Base-by-base conservation (phyloP, 495 filamentous ascomycete genomes). In the Bathelium albidoporum region DNA sequence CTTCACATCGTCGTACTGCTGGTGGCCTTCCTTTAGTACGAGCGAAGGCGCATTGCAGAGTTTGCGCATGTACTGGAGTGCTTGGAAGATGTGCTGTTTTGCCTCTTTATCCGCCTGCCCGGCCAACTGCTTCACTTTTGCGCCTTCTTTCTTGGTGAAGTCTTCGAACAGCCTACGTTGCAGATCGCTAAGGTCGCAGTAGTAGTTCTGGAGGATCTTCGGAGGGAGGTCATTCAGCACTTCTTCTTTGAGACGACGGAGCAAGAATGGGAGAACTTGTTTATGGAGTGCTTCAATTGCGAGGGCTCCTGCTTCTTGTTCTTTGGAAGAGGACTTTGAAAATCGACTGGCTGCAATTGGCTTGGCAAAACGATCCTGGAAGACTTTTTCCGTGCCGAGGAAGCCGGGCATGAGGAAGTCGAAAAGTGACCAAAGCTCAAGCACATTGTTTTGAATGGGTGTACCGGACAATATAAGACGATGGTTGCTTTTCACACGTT, bases 331-430 rank as follows among this genome's bases (percentile, higher is more conserved):
- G 18, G 91, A 94, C 74, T 97, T 97, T 76, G 89, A 89, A 74
- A 91, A 95, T 29, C 94, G 89, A 72, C 88, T 93, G 31, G 91
- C 91, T 0, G 93, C 91, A 66, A 98, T 98, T 22, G 94, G 94
- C 74, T 97, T 97, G 16, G 94, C 93, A 67, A 98, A 98, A 26
- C 94, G 85, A 71, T 98, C 95, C 49, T 95, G 78, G 81, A 98
- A 98, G 29, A 98, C 93, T 75, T 96, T 97, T 70, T 98, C 94
- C 0, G 94, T 90, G n/a, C 94, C 94, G 9, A 98, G 78, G 81
- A 98, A 98, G 7, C 94, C 95, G 3, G 94, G 94, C 94, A 98
- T 98, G 64, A 98, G 77, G 78, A 98, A 98, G 74, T 98, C 94
- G 70, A 98, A 97, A 7, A 98, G 83, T 0, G 95, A 97, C 94